Evolutionary conservation across 768 basidiomycete genomes (phyloP).

Genomic region (Lanmaoa pseudosensibilis): DNA sequence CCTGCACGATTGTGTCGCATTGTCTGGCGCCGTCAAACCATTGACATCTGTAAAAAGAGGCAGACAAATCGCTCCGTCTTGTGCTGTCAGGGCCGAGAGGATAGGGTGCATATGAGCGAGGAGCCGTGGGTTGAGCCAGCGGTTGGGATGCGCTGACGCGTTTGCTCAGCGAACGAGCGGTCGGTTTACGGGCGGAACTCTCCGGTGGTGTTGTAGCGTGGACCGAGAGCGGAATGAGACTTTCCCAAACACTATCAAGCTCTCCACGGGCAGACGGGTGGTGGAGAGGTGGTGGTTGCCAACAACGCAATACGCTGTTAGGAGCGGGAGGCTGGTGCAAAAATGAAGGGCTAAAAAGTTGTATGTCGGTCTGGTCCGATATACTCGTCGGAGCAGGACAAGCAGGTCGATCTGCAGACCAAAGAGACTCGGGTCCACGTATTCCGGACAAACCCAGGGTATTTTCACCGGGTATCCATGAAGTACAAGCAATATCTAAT

Average conservation of each 20-base stretch:
- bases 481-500: neutral
- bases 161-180: neutral
- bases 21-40: slow-evolving; percentile 2
- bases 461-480: neutral
- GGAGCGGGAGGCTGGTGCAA: neutral
- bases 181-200: too few relatives aligned
- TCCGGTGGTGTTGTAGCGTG: neutral
- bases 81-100: neutral
- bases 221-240: too few relatives aligned
- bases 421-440: neutral
- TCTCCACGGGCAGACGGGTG: neutral
- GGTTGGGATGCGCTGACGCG: neutral
- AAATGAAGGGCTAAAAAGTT: neutral
- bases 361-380: neutral
- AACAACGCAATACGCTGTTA: neutral
- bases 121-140: neutral
- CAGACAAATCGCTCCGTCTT: neutral
- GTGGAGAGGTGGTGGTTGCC: neutral
- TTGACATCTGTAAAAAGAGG: slow-evolving; percentile 1
- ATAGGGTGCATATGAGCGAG: slow-evolving; percentile 10
- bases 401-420: neutral
- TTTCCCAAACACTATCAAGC: neutral
- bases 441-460: neutral
- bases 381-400: neutral
- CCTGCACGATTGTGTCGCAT: slow-evolving; percentile 1